A percentile compares a stretch with the other conserved stretches of the same genome.
phyloP scores from a whole-genome alignment of 192 early-diverging fungal genomes.

The Rhizoclosmatium sp. region DNA sequence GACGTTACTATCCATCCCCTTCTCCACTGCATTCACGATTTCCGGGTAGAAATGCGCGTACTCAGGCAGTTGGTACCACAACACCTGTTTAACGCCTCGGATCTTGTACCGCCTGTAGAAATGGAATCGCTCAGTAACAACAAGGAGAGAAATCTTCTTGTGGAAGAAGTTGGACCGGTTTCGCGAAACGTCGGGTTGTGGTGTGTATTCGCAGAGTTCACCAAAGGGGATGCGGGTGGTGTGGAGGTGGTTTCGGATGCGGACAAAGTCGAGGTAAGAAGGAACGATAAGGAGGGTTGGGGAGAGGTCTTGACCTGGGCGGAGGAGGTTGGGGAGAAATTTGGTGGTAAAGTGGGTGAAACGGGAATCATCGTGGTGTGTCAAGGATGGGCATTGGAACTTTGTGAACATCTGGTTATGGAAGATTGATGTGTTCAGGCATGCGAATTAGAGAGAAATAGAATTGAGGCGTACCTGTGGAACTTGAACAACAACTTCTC shows the following conservation, averaged over 20 bases:
- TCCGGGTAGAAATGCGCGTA: constrained; percentile 89
- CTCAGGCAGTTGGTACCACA: constrained; percentile 92
- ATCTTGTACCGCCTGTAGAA: constrained; percentile 89
- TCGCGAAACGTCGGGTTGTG: constrained; percentile 75
- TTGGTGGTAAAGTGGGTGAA: constrained; percentile 80
- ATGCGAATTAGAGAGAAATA: background rate
- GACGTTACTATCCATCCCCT: constrained; percentile 54
- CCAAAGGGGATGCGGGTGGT: constrained; percentile 72
- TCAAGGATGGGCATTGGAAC: constrained; percentile 66
- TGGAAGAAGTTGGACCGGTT: constrained; percentile 82
- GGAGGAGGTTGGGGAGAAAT: constrained; percentile 64
- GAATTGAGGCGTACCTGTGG: constrained; percentile 63
- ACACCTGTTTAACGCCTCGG: constrained; percentile 80
- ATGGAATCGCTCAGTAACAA: constrained; percentile 96
- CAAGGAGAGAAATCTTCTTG: constrained; percentile 76
- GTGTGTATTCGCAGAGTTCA: constrained; percentile 91
- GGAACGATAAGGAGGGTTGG: constrained; percentile 80
- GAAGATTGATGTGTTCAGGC: background rate
- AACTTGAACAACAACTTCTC: constrained; percentile 80
- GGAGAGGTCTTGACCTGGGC: constrained; percentile 49
- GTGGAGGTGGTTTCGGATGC: constrained; percentile 86
- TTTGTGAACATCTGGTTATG: constrained; percentile 70
- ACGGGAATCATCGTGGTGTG: constrained; percentile 75
- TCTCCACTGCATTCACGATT: constrained; percentile 78
- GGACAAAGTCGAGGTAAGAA: constrained; percentile 97